Conservation (phyloP, 164 flowering plant species). For the Stephania japonica region DNA sequence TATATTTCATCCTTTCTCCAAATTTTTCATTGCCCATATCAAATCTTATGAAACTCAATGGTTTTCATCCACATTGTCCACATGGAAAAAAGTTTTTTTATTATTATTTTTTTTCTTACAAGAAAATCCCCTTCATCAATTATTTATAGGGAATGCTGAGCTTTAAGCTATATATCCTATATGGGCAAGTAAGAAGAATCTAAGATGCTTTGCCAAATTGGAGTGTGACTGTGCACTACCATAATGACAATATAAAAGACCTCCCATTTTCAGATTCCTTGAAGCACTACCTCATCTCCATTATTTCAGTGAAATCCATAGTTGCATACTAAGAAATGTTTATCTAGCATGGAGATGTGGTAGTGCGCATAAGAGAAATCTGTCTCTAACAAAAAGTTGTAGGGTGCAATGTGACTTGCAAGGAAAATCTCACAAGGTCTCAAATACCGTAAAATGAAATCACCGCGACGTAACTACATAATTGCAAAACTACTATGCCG, state of each 20-base stretch:
- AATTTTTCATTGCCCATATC: background rate
- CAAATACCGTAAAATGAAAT: background rate
- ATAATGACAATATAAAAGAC: background rate
- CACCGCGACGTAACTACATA: background rate
- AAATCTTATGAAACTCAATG: background rate
- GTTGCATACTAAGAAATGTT: background rate
- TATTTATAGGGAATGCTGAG: background rate
- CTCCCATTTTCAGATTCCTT: background rate
- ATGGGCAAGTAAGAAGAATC: background rate
- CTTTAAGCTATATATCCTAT: background rate
- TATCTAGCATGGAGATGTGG: background rate
- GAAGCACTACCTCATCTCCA: background rate
- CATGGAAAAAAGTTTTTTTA: background rate
- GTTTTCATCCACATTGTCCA: background rate
- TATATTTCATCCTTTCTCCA: background rate
- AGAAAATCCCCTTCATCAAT: background rate
- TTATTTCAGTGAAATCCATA: background rate
- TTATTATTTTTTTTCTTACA: background rate
- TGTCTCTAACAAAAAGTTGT: background rate
- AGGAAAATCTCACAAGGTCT: background rate
- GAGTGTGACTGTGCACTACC: slow-evolving; percentile 2
- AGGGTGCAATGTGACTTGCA: background rate
- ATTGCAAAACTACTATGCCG: background rate
- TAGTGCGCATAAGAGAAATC: background rate
- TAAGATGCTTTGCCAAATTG: background rate